Evolutionary conservation across 495 filamentous ascomycete genomes (phyloP).

Genomic region (Elaphomyces granulatus): DNA sequence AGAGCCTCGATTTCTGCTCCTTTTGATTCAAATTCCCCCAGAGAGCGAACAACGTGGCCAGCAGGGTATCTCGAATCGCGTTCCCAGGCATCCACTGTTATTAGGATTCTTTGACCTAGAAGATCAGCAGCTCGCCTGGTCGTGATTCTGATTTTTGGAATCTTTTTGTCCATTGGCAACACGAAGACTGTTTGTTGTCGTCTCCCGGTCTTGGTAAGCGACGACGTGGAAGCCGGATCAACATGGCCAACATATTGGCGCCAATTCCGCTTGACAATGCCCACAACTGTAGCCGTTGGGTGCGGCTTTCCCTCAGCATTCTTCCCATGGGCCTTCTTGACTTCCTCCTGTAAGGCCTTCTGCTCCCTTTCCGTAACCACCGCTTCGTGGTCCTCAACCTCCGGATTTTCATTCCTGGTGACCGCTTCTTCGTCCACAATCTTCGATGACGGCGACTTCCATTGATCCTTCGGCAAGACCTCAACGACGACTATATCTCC

Average conservation of each 20-base stretch:
- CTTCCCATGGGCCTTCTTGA: constrained; percentile 70
- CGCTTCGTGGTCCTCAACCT: constrained; percentile 58
- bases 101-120: constrained; percentile 81
- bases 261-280: constrained; percentile 90
- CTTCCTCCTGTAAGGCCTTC: constrained; percentile 76
- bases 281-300: constrained; percentile 86
- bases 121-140: constrained; percentile 81
- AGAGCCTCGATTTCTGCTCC: constrained; percentile 92
- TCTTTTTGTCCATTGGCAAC: constrained; percentile 91
- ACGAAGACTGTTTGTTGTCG: constrained; percentile 88
- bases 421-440: constrained; percentile 90
- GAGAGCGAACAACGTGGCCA: constrained; percentile 84
- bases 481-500: constrained; percentile 89
- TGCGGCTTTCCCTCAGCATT: constrained; percentile 64
- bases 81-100: constrained; percentile 92
- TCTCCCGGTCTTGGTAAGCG: constrained; percentile 52
- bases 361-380: constrained; percentile 76
- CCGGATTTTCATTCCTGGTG: constrained; percentile 85
- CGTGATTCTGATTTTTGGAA: constrained; percentile 87
- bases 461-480: constrained; percentile 82
- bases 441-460: constrained; percentile 89
- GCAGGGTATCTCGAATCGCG: constrained; percentile 80
- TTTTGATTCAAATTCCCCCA: constrained; percentile 90
- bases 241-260: constrained; percentile 94
- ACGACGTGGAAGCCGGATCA: constrained; percentile 68